A percentile compares a stretch with the other conserved stretches of the same genome.
Evolutionary conservation across 2,329 filamentous ascomycete genomes (phyloP).

Genomic region (Whalleya microplaca): DNA sequence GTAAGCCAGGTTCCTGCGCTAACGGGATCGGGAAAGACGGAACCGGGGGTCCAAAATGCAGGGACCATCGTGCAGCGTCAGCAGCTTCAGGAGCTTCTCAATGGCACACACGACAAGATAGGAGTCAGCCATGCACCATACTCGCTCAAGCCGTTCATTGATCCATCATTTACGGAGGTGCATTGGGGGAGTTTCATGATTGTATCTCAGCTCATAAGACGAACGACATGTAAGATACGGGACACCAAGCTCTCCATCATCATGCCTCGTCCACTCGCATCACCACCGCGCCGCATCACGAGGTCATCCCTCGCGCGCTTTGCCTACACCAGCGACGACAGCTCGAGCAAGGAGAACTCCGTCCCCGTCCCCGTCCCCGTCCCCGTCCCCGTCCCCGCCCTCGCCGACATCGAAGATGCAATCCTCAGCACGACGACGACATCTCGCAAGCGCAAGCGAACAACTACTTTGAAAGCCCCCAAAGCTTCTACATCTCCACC

Average conservation of each 20-base stretch:
- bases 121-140: background rate
- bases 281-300: slow-evolving; percentile 37
- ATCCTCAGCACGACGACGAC: slow-evolving; percentile 22
- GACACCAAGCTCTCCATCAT: slow-evolving; percentile 7
- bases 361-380: slow-evolving; percentile 5
- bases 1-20: background rate
- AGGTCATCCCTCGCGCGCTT: slow-evolving; percentile 39
- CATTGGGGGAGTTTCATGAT: background rate
- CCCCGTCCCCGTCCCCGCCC: slow-evolving; percentile 3
- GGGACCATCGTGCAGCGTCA: too few species aligned
- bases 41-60: background rate
- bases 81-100: too few species aligned
- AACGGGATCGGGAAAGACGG: background rate
- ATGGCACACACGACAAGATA: too few species aligned
- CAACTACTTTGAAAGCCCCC: slow-evolving; percentile 9
- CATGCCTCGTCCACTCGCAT: slow-evolving; percentile 28
- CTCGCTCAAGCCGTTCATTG: background rate
- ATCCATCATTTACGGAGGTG: background rate
- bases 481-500: slow-evolving; percentile 5
- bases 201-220: background rate
- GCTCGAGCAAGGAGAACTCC: slow-evolving; percentile 14
- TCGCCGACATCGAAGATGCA: slow-evolving; percentile 37
- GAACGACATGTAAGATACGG: slow-evolving; percentile 19
- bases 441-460: slow-evolving; percentile 35
- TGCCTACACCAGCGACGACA: slow-evolving; percentile 24